Conservation (phyloP, 169 alveolate genomes). For the Cryptosporidium ubiquitum region DNA sequence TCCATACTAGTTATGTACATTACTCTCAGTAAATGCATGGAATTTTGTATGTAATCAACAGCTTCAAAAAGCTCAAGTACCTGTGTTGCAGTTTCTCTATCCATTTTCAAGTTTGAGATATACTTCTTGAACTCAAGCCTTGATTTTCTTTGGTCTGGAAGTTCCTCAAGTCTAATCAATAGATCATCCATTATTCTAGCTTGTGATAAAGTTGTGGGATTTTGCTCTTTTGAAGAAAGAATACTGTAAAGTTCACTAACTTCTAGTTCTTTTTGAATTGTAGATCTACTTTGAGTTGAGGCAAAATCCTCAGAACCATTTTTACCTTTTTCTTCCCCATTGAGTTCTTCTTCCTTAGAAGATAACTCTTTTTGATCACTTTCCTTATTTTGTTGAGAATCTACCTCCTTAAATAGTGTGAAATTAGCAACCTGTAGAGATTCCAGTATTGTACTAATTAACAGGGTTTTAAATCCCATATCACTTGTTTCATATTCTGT, state of each 20-base stretch:
- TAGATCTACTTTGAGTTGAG: background rate
- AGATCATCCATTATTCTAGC: constrained; percentile 42
- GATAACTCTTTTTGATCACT: background rate
- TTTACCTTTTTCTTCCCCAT: background rate
- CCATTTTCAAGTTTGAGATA: background rate
- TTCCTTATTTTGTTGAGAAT: background rate
- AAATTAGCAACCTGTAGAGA: constrained; percentile 16
- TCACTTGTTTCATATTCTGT: background rate
- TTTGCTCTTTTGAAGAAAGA: constrained; percentile 13
- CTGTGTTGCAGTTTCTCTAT: background rate
- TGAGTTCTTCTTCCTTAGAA: background rate
- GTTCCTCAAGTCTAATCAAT: background rate
- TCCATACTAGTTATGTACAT: constrained; percentile 14
- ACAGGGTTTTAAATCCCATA: background rate
- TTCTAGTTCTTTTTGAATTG: background rate
- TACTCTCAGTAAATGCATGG: constrained; percentile 20
- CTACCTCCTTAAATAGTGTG: constrained; percentile 24
- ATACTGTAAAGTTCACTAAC: constrained; percentile 30
- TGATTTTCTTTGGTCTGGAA: constrained; percentile 59
- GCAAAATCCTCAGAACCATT: background rate
- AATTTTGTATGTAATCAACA: constrained; percentile 35
- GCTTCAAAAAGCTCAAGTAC: constrained; percentile 45
- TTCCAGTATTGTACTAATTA: constrained; percentile 27
- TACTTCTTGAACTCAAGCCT: constrained; percentile 22
- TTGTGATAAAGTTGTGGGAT: background rate